phyloP scores from a whole-genome alignment of 2,329 filamentous ascomycete species.

The Sporothrix brasiliensis region DNA sequence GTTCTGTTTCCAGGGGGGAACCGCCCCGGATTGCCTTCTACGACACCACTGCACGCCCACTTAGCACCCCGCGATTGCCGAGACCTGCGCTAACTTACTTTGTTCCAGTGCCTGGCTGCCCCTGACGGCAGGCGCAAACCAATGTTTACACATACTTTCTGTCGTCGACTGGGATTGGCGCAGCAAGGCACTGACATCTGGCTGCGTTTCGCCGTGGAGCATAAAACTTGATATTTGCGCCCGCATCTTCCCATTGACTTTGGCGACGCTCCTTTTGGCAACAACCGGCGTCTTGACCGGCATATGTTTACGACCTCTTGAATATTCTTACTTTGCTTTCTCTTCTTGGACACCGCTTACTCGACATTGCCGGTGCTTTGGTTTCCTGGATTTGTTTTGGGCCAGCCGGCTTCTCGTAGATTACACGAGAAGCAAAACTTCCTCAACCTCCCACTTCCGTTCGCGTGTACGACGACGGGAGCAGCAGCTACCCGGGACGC shows the following conservation, averaged over 20 bases:
- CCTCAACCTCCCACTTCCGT: background rate
- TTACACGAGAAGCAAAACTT: background rate
- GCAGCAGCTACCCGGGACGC: background rate
- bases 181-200: slow-evolving; percentile 1
- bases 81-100: background rate
- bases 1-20: background rate
- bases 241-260: background rate
- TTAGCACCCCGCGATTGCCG: background rate
- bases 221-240: background rate
- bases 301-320: background rate
- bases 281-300: background rate
- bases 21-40: background rate
- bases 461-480: background rate
- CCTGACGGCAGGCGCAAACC: background rate
- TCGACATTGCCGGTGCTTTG: background rate
- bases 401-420: background rate
- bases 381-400: background rate
- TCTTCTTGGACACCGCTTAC: background rate
- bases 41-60: background rate
- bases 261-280: background rate
- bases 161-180: slow-evolving; percentile 2
- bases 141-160: slow-evolving; percentile 17
- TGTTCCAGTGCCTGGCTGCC: background rate
- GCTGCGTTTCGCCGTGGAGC: background rate
- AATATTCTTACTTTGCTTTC: background rate